Conservation (phyloP, 2,329 filamentous ascomycete species). For the Coniochaeta prunicola region DNA sequence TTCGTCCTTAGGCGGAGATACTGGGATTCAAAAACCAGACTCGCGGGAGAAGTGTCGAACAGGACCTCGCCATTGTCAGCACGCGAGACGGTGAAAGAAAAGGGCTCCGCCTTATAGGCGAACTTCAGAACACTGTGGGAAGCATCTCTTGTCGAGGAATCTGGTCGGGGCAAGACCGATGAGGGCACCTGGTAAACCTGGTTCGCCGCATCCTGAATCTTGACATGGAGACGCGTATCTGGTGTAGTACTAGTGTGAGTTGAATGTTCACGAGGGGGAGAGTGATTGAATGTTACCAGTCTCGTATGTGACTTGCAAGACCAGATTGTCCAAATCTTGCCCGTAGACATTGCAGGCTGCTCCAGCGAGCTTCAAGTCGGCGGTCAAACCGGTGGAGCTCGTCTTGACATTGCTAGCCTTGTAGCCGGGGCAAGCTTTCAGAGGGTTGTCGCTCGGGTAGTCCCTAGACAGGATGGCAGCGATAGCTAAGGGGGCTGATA, state of each 20-base stretch:
- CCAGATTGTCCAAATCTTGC: slow-evolving; percentile 55
- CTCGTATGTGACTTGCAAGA: slow-evolving; percentile 59
- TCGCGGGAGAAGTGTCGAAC: slow-evolving; percentile 62
- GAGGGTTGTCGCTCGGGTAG: slow-evolving; percentile 17
- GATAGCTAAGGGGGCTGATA: neutral
- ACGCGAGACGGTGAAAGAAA: slow-evolving; percentile 32
- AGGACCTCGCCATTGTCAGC: slow-evolving; percentile 40
- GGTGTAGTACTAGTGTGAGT: neutral
- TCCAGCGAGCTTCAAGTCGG: slow-evolving; percentile 57
- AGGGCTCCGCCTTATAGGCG: slow-evolving; percentile 27
- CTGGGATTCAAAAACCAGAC: slow-evolving; percentile 69
- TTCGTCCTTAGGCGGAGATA: slow-evolving; percentile 67
- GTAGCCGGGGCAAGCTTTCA: slow-evolving; percentile 52
- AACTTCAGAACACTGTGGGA: slow-evolving; percentile 39
- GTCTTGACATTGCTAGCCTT: slow-evolving; percentile 47
- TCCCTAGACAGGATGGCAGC: neutral
- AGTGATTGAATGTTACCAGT: slow-evolving; percentile 28
- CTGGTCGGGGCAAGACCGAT: slow-evolving; percentile 57
- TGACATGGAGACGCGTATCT: slow-evolving; percentile 66
- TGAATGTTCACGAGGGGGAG: neutral
- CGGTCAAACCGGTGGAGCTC: slow-evolving; percentile 46
- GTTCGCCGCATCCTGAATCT: slow-evolving; percentile 64
- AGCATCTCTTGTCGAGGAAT: slow-evolving; percentile 18
- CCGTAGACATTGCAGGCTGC: slow-evolving; percentile 62
- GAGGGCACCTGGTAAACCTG: slow-evolving; percentile 70